phyloP scores from a whole-genome alignment of 2,329 filamentous ascomycete genomes.

The Rutstroemia sp. region DNA sequence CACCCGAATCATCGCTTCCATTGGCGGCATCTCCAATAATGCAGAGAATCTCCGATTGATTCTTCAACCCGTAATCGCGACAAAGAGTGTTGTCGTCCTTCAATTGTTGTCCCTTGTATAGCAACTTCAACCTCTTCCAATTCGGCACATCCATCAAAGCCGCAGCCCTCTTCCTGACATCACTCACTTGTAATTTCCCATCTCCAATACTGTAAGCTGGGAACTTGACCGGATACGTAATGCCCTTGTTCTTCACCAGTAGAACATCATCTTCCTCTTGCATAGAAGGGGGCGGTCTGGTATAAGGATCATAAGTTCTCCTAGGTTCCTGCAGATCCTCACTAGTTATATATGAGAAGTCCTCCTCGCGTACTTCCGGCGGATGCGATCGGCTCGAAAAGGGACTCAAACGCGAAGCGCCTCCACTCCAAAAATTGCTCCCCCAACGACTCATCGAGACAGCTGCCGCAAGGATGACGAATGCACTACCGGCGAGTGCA shows the following conservation, averaged over 20 bases:
- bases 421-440: conserved; percentile 24
- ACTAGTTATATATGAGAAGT: conserved; percentile 78
- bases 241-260: conserved; percentile 59
- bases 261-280: conserved; percentile 61
- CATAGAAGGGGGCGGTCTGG: conserved; percentile 31
- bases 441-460: conserved; percentile 30
- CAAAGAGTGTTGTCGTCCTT: conserved; percentile 54
- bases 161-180: conserved; percentile 60
- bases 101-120: conserved; percentile 66
- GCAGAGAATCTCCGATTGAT: conserved; percentile 53
- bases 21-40: conserved; percentile 46
- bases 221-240: conserved; percentile 63
- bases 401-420: conserved; percentile 23
- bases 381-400: conserved; percentile 33
- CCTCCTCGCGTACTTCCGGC: conserved; percentile 63
- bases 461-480: conserved; percentile 22
- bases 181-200: conserved; percentile 59
- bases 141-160: conserved; percentile 57
- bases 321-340: conserved; percentile 53
- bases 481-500: conserved; percentile 18
- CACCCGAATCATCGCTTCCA: conserved; percentile 37
- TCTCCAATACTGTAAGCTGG: conserved; percentile 69
- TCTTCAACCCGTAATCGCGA: conserved; percentile 54
- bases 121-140: conserved; percentile 53
- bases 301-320: conserved; percentile 37